Percentiles rank a stretch among this genome's conserved stretches.
Evolutionary conservation across 352 stramenopile genomes (phyloP).

Genomic region (Globisporangium cylindrosporum): DNA sequence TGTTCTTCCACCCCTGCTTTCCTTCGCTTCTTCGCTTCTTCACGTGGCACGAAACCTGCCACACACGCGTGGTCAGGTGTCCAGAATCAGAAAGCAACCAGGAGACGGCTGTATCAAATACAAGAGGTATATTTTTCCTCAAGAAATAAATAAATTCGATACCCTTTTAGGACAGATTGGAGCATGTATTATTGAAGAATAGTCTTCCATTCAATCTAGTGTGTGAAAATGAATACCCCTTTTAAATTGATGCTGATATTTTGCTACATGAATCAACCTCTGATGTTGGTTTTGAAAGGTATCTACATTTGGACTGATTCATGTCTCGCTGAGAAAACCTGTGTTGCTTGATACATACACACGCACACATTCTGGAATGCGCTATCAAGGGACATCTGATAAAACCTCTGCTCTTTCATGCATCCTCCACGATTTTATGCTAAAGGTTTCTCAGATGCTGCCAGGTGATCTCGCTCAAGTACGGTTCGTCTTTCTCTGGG

Average conservation of each 20-base stretch:
- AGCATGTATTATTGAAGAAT: no score
- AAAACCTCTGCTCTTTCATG: not conserved
- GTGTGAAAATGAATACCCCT: no score
- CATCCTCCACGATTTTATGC: not conserved
- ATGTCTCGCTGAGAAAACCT: conserved; percentile 3
- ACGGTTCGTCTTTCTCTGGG: not conserved
- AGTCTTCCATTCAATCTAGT: no score
- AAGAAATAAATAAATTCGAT: not conserved
- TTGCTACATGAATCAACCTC: no score
- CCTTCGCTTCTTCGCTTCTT: conserved; percentile 5
- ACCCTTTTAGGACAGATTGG: not conserved
- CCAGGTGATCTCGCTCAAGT: not conserved
- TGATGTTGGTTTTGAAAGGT: not conserved
- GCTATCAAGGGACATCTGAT: not conserved
- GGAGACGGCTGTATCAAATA: not conserved
- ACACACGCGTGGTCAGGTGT: not conserved
- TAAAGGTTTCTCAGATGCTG: not conserved
- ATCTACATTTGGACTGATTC: not conserved
- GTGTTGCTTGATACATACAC: not conserved
- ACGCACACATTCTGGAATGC: not conserved
- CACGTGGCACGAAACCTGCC: conserved; percentile 8
- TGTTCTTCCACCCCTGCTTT: not conserved
- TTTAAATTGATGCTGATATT: no score
- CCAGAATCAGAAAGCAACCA: not conserved
- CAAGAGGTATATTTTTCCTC: not conserved